A percentile compares a stretch with the other conserved stretches of the same genome.
Evolutionary conservation across 768 basidiomycete genomes (phyloP).

Genomic region (Suillus ampliporus): DNA sequence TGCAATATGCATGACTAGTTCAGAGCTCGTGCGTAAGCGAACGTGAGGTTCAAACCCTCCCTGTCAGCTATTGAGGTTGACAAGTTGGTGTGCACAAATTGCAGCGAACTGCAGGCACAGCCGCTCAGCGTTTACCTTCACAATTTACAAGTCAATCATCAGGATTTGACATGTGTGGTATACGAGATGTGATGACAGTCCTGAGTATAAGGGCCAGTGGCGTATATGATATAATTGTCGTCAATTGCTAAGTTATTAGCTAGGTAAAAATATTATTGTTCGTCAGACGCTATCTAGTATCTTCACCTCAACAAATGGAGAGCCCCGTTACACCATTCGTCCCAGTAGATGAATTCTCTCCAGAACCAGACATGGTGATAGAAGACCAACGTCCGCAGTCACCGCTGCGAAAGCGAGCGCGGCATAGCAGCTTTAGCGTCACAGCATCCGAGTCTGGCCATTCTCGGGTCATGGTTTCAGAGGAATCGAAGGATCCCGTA

Average conservation of each 20-base stretch:
- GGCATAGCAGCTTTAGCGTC: neutral
- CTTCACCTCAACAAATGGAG: constrained; percentile 21
- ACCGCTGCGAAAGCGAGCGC: constrained; percentile 17
- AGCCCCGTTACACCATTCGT: constrained; percentile 25
- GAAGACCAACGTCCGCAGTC: constrained; percentile 17
- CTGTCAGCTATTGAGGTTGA: neutral
- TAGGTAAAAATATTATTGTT: neutral
- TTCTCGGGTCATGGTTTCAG: constrained; percentile 5
- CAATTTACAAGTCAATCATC: neutral
- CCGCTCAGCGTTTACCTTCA: neutral
- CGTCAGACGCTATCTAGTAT: constrained; percentile 32
- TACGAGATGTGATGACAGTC: neutral
- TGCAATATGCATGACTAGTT: neutral
- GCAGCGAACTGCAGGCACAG: neutral
- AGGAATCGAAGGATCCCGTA: constrained; percentile 18
- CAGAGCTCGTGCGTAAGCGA: neutral
- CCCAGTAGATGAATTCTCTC: constrained; percentile 21
- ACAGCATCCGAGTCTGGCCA: constrained; percentile 14
- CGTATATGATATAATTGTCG: neutral
- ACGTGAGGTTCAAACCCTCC: neutral
- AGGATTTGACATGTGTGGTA: neutral
- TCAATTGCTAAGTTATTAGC: neutral
- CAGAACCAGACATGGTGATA: neutral
- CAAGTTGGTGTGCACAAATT: neutral
- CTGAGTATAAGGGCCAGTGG: neutral